Base-by-base conservation (phyloP, 129 eudicot species). In the Daucus carota region DNA sequence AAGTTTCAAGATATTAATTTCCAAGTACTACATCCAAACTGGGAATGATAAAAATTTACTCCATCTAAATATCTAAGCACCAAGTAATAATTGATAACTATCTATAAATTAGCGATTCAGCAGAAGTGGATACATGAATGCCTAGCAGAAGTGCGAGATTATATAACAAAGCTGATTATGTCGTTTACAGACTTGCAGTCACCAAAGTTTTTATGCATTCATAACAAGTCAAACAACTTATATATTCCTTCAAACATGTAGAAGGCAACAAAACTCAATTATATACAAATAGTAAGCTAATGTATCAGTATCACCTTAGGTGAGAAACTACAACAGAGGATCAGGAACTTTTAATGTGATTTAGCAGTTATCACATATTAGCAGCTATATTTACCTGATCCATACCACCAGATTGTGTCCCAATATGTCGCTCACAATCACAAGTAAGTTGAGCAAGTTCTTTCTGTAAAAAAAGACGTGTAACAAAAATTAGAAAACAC, bases 391-490 rank as follows among this genome's bases (percentile, higher is more conserved):
- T 79, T 84, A 94, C 99, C 96, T 94, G 97, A 75, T 94, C 99
- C 99, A 94, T 94, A 79, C 99, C 97, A 85, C 99, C 99, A 76
- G 99, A 94, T 70, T 94, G 97, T 10, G 99, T 94, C 48, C 99
- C 99, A 76, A 94, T 94, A 86, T 94, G 99, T 60, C 99, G 86
- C 80, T 94, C 99, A 84, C 99, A 92, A 47, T 81, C 93, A 74
- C 98, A 92, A 12, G 98, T 88, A 60, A 92, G 90, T 66, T 92
- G 98, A 83, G 98, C 98, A 78, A 92, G 81, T 73, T 90, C 98
- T 90, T 92, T 92, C 96, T 92, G 87, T 33, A 38, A 36, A 67
- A 1, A 50, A 60, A 65, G 73, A 12, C 18, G 32, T 33, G 1
- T 0, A 79, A 20, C 14, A 8, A 13, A 13, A 26, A 69, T 40